Evolutionary conservation across 257 asterid genomes (phyloP), one percentile per base, ranked within the genome.

Genomic region (Solanum lignicaule): DNA sequence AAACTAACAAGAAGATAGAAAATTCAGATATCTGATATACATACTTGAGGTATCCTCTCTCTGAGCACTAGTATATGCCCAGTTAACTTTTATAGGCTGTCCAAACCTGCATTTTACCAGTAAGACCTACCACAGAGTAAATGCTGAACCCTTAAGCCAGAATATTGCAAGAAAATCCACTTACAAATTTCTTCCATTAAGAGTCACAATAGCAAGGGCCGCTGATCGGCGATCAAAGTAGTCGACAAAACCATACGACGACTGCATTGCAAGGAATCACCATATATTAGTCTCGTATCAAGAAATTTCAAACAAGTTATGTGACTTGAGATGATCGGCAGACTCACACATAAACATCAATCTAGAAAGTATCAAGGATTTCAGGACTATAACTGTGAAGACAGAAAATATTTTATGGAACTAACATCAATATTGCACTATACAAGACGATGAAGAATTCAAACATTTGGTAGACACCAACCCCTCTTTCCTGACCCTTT

Each of bases 221-320:
- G 98, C 98, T 87, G 97, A 90, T 87, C 97, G 91, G 88, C 95
- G 94, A 89, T 95, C 98, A 90, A 90, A 93, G 91, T 94, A 95
- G 89, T 95, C 95, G 90, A 95, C 97, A 91, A 95, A 95, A 86
- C 98, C 98, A 85, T 92, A 95, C 88, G 98, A 95, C 71, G 98
- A 94, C 98, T 95, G 97, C 94, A 92, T 71, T 55, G 66, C 66
- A 55, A 55, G 66, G 66, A 55, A 55, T 55, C 66, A 55, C 25
- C 66, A 20, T 20, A 55, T 20, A 55, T 55, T 7, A 55, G 66
- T 55, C 66, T 20, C 8, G 12, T 41, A 43, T 11, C 31, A 29
- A 79, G 38, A 41, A 76, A 27, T 27, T 21, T 79, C 31, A 15
- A 25, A 41, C 38, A 14, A 41, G 29, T 41, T 79, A 23, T 41